Evolutionary conservation across 305 asterid genomes (phyloP), one percentile per base, ranked within the genome.

Genomic region (Striga hermonthica): DNA sequence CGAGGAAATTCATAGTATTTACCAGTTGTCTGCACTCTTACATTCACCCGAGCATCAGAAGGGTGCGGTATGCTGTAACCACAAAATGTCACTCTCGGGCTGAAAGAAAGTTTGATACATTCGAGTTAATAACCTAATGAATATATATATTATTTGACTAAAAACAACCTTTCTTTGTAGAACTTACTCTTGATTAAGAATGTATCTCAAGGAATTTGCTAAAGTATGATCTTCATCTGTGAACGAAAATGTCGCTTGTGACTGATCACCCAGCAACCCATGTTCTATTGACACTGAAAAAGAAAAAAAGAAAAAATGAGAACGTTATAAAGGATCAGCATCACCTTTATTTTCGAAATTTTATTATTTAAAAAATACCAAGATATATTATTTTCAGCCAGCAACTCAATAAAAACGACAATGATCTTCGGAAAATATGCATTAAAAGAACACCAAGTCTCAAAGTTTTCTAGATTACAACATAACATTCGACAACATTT

Each of bases 31-130:
- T 90, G 95, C 65, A 92, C 90, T 69, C 95, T 81, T 13, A 89
- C 80, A 70, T 92, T 92, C 58, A 92, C 98, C 11, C 87, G 75
- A 65, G 94, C 91, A 74, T 89, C 98, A 10, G 95, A 76, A 59
- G 98, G 98, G 68, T 92, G 95, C 2, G 96, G 98, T 60, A 89
- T 89, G 84, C 94, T 92, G 81, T 87, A 87, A 11, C 95, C 97
- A 39, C 93, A 87, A 66, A 87, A 76, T 55, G 90, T 22, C 11
- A 89, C 90, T 78, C 95, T 79, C 14, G 95, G 87, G 81, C 98
- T 89, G 90, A 85, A 84, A 67, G 36, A 66, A 4, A 37, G 66
- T 14, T 66, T 67, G 60, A 73, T 9, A 52, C 11, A 62, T 39
- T 34, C 14, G 50, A 9, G 40, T 77, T 55, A 65, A 64, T 12